Evolutionary conservation across 768 basidiomycete genomes (phyloP).

Genomic region (Peribolospora kevripleyi): DNA sequence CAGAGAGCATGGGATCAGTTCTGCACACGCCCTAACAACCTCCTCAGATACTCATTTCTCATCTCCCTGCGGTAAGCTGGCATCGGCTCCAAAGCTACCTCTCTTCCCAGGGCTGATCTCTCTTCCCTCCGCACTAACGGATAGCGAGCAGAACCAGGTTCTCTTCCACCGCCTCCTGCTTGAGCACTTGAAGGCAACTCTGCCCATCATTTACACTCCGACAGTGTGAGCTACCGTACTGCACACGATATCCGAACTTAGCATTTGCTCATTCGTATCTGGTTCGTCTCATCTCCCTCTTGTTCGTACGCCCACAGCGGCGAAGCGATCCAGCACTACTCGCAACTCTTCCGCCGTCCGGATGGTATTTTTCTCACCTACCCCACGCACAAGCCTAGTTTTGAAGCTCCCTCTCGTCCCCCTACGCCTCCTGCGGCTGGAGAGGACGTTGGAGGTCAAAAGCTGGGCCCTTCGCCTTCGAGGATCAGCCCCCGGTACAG

Average conservation of each 20-base stretch:
- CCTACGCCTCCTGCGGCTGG: constrained; percentile 19
- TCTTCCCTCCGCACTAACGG: constrained; percentile 27
- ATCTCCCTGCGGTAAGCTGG: constrained; percentile 27
- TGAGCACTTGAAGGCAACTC: constrained; percentile 36
- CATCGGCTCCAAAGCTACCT: background rate
- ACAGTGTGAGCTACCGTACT: constrained; percentile 25
- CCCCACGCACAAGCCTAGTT: background rate
- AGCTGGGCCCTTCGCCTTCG: background rate
- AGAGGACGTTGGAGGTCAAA: constrained; percentile 39
- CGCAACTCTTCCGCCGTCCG: constrained; percentile 50
- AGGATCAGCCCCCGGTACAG: constrained; percentile 4
- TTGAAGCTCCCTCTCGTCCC: background rate
- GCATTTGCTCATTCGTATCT: background rate
- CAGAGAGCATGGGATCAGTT: background rate
- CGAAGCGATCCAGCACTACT: constrained; percentile 34
- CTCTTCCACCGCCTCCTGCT: constrained; percentile 47
- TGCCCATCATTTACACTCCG: constrained; percentile 59
- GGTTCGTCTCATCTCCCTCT: background rate
- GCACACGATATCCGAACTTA: background rate
- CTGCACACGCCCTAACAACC: background rate
- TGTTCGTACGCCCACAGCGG: background rate
- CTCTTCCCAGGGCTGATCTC: background rate
- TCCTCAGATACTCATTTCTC: constrained; percentile 7
- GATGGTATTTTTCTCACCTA: constrained; percentile 47
- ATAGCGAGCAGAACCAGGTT: constrained; percentile 42